Base-by-base conservation (phyloP, 2,329 filamentous ascomycete genomes). In the Cladophialophora exuberans region DNA sequence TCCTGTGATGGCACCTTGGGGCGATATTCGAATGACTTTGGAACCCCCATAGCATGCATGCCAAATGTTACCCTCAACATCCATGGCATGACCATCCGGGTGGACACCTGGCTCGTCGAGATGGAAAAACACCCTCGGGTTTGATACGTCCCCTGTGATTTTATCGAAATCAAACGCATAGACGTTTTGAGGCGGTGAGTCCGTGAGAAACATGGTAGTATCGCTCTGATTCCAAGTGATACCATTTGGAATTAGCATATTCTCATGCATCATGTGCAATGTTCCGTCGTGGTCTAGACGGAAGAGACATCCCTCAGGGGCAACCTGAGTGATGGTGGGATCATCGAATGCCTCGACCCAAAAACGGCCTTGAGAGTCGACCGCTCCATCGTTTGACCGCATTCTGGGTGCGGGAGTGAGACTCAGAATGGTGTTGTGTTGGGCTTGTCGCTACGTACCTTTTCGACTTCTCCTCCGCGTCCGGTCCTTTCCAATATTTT, bases 281-380 rank as follows among this genome's bases (percentile, higher is more conserved):
- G 76, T 77, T n/a, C 60, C 57, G 66, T 85, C 80, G 11, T 79
- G 76, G 67, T 87, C 81, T 65, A 96, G 86, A 54, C 87, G 81
- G 73, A 88, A 88, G 15, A 96, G 77, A 10, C 85, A 80, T 45
- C 90, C 91, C 87, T 73, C 72, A 48, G 72, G 60, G 52, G 63
- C 66, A 5, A 68, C 65, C 7, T 72, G 81, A 70, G 86, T 81
- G 41, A 83, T 76, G 65, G 85, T 76, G 52, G 89, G 87, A 67
- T 96, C 90, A 60, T 90, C 94, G 89, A 96, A 96, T 59, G 83
- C 83, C 6, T 90, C 90, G 4, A 91, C 79, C 88, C 90, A 96
- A 73, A 93, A 94, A 28, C 90, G 79, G 26, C 92, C 91, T 59
- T 85, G 80, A 22, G 84, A 85, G 67, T 96, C 91, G 47, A 89